Evolutionary conservation across 108 stramenopile genomes (phyloP).

Genomic region (Skeletonema tropicum): DNA sequence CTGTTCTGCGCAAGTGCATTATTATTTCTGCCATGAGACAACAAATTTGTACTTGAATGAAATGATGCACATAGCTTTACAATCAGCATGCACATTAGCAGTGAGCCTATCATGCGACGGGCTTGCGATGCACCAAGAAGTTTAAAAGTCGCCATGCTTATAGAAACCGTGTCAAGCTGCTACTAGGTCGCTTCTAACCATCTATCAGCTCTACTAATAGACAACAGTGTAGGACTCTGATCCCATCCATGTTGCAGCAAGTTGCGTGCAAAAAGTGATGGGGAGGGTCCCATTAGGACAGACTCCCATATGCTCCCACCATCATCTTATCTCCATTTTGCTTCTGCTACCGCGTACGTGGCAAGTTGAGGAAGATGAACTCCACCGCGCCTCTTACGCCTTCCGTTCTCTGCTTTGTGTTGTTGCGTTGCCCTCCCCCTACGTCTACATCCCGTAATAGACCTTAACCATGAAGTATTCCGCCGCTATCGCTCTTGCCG

Average conservation of each 20-base stretch:
- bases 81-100: background rate
- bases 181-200: too few species aligned
- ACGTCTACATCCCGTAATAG: background rate
- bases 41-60: background rate
- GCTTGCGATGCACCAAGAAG: too few species aligned
- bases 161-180: too few species aligned
- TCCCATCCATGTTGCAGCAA: too few species aligned
- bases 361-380: constrained; percentile 5
- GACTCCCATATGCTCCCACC: background rate
- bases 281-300: background rate
- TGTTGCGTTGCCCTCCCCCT: background rate
- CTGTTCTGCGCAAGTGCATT: background rate
- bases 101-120: background rate
- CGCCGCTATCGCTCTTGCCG: constrained; percentile 54
- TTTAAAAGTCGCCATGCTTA: too few species aligned
- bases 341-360: background rate
- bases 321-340: background rate
- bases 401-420: background rate
- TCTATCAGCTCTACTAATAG: too few species aligned
- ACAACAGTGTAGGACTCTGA: too few species aligned
- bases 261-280: background rate
- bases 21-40: background rate
- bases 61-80: background rate
- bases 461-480: constrained; percentile 68
- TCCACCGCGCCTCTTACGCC: background rate